Percentiles rank a stretch among this genome's conserved stretches.
Conservation (phyloP, 768 basidiomycete genomes). For the Artomyces pyxidatus region DNA sequence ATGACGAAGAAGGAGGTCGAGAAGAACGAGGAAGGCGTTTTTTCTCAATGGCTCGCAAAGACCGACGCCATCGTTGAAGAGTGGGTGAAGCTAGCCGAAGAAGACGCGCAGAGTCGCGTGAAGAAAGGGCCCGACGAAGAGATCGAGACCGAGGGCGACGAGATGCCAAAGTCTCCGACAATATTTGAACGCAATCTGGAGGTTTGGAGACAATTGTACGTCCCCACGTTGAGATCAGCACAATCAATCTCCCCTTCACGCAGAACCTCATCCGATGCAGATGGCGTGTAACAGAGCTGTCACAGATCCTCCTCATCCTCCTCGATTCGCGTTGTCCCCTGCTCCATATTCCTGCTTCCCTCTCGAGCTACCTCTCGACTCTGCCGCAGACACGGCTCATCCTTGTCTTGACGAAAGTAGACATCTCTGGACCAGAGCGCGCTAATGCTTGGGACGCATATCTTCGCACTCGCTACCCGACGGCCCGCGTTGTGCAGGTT, state of each 20-base stretch:
- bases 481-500: conserved; percentile 58
- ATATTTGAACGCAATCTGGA: conserved; percentile 88
- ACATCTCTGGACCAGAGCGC: conserved; percentile 65
- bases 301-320: conserved; percentile 80
- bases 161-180: conserved; percentile 58
- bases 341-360: conserved; percentile 78
- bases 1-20: conserved; percentile 88
- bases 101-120: not conserved
- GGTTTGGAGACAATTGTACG: conserved; percentile 90
- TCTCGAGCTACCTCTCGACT: conserved; percentile 50
- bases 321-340: conserved; percentile 87
- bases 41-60: conserved; percentile 67
- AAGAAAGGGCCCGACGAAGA: conserved; percentile 2
- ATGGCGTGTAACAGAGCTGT: conserved; percentile 92
- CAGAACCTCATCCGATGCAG: conserved; percentile 27
- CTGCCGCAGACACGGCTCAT: conserved; percentile 35
- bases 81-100: conserved; percentile 29
- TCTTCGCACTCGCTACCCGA: conserved; percentile 46
- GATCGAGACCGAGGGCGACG: conserved; percentile 3
- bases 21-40: conserved; percentile 79
- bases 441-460: conserved; percentile 59
- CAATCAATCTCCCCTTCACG: not conserved
- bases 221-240: conserved; percentile 11
- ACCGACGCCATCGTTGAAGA: conserved; percentile 49
- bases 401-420: conserved; percentile 81